phyloP scores from a whole-genome alignment of 2,329 filamentous ascomycete species.

The Diaporthe ilicicola region DNA sequence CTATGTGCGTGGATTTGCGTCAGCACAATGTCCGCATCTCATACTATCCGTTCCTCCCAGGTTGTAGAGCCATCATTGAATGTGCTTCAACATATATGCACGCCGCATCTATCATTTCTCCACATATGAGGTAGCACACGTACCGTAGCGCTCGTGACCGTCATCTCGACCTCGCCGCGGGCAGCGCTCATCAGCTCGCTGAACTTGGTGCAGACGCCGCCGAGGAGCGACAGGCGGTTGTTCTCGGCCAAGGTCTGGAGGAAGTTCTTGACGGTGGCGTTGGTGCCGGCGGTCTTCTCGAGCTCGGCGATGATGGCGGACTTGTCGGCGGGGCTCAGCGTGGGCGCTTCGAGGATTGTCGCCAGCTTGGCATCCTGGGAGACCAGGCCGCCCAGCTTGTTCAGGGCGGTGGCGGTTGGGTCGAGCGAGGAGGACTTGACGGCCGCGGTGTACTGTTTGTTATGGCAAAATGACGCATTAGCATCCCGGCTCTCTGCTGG shows the following conservation, averaged over 20 bases:
- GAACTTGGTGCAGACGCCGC: constrained; percentile 89
- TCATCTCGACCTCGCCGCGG: constrained; percentile 92
- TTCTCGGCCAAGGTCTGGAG: constrained; percentile 90
- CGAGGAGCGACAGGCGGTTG: constrained; percentile 88
- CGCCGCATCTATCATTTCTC: background rate
- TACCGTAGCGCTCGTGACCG: constrained; percentile 90
- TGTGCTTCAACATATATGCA: background rate
- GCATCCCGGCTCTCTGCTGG: constrained; percentile 26
- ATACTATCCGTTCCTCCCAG: constrained; percentile 2
- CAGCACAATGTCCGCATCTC: constrained; percentile 34
- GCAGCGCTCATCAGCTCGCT: constrained; percentile 85
- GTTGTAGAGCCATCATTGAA: background rate
- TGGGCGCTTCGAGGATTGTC: constrained; percentile 80
- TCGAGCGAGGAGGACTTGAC: constrained; percentile 89
- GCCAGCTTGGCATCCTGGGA: constrained; percentile 85
- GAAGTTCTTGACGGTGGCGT: constrained; percentile 93
- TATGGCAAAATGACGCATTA: constrained; percentile 49
- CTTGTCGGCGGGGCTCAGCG: constrained; percentile 83
- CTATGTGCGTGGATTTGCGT: constrained; percentile 52
- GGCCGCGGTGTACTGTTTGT: constrained; percentile 89
- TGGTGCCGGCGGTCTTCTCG: constrained; percentile 77
- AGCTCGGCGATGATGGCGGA: constrained; percentile 85
- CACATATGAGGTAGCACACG: constrained; percentile 42
- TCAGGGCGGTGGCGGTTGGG: constrained; percentile 81
- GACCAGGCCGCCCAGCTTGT: constrained; percentile 75